These are phyloP conservation scores for Buddleja alternifolia DNA, from an alignment of 257 asterid species.

Conservation along the genomic window DNA sequence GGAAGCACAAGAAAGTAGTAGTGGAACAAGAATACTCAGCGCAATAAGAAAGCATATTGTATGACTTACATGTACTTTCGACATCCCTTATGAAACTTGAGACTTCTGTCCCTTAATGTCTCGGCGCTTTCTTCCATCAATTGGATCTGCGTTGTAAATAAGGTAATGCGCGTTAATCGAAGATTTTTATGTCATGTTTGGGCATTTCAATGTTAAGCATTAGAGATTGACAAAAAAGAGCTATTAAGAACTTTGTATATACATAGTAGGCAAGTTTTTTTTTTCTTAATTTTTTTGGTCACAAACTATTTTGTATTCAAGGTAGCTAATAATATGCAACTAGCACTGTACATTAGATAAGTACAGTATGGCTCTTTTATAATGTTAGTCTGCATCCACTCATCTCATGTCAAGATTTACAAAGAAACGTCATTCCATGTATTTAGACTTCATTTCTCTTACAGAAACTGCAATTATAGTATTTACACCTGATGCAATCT, in stretches of 20 bases:
- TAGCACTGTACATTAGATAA: background rate
- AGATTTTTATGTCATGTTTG: slow-evolving; percentile 12
- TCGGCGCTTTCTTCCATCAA: slow-evolving; percentile 92
- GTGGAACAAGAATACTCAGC: slow-evolving; percentile 18
- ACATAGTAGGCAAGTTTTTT: background rate
- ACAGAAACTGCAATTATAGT: background rate
- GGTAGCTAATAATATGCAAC: background rate
- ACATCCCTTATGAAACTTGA: slow-evolving; percentile 91
- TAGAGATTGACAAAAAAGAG: background rate
- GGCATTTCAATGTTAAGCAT: slow-evolving; percentile 4
- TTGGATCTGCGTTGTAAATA: slow-evolving; percentile 72
- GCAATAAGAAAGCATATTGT: slow-evolving; percentile 5
- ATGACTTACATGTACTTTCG: slow-evolving; percentile 85
- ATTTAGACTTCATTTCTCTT: background rate
- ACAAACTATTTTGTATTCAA: background rate
- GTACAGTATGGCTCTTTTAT: background rate
- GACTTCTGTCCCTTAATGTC: slow-evolving; percentile 72
- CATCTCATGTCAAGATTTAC: background rate
- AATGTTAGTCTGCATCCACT: background rate
- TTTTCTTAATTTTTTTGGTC: background rate
- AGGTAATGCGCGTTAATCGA: slow-evolving; percentile 31
- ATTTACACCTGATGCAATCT: background rate
- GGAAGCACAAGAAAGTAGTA: slow-evolving; percentile 1
- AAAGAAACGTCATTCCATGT: background rate
- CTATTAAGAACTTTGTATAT: background rate